phyloP scores from a whole-genome alignment of 2,329 filamentous ascomycete genomes.

The Sporothrix luriei region DNA sequence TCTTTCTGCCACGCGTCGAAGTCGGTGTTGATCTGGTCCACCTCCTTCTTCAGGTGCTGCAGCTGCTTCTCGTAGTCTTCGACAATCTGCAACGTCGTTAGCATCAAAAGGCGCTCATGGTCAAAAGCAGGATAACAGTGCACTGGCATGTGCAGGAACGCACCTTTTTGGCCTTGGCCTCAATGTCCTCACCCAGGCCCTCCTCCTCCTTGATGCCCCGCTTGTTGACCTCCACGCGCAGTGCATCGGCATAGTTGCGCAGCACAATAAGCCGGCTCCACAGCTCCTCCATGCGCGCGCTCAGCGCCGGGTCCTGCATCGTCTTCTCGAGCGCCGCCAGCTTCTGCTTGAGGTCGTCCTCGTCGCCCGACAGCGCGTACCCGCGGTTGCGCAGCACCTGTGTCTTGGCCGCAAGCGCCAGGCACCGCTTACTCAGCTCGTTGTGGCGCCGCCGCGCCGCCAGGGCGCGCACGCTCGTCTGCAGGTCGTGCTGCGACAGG shows the following conservation, averaged over 20 bases:
- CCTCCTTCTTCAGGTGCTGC: constrained; percentile 71
- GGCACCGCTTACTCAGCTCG: constrained; percentile 70
- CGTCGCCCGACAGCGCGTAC: constrained; percentile 76
- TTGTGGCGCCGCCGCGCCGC: constrained; percentile 73
- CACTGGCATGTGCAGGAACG: constrained; percentile 37
- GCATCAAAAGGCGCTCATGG: background rate
- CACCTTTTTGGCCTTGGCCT: constrained; percentile 75
- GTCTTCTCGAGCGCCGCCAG: constrained; percentile 68
- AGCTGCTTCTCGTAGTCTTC: constrained; percentile 82
- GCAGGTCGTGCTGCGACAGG: constrained; percentile 74
- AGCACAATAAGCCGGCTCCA: constrained; percentile 80
- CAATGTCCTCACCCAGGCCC: constrained; percentile 68
- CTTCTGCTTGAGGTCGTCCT: constrained; percentile 76
- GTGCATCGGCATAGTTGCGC: constrained; percentile 69
- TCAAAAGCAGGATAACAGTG: background rate
- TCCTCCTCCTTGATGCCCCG: constrained; percentile 59
- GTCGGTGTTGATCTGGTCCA: constrained; percentile 63
- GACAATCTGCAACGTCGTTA: constrained; percentile 59
- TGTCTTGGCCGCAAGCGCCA: constrained; percentile 75
- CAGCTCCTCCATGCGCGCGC: constrained; percentile 77
- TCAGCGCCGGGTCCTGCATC: constrained; percentile 73
- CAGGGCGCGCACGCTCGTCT: constrained; percentile 71
- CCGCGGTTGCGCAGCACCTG: constrained; percentile 80
- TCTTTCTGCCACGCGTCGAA: constrained; percentile 60
- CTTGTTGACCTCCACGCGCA: constrained; percentile 75